Percentiles rank a stretch among this genome's conserved stretches.
Evolutionary conservation across 257 asterid genomes (phyloP).

Genomic region (Gynochthodes officinalis): DNA sequence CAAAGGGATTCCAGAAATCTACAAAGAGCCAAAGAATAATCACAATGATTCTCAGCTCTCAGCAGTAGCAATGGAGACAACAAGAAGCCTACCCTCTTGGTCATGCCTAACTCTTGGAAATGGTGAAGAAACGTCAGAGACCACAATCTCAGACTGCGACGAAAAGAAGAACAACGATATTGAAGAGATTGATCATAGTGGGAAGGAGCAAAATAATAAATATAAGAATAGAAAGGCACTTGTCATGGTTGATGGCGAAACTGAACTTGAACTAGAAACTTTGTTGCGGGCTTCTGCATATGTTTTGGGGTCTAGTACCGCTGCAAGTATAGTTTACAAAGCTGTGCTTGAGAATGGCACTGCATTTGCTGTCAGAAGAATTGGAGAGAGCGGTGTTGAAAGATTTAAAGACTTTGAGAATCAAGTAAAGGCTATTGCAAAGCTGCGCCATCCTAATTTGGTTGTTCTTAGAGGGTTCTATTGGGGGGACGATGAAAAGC

Average conservation of each 20-base stretch:
- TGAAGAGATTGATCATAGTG: slow-evolving; percentile 14
- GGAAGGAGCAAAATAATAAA: slow-evolving; percentile 9
- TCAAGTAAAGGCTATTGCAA: slow-evolving; percentile 64
- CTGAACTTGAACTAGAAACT: slow-evolving; percentile 59
- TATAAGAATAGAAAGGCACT: slow-evolving; percentile 38
- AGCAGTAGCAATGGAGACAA: slow-evolving; percentile 27
- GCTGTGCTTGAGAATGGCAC: slow-evolving; percentile 81
- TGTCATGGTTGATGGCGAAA: slow-evolving; percentile 82
- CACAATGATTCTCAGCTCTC: slow-evolving; percentile 35
- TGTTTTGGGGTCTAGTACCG: slow-evolving; percentile 70
- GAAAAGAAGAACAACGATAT: slow-evolving; percentile 21
- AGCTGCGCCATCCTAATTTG: slow-evolving; percentile 64
- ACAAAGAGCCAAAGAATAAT: slow-evolving; percentile 24
- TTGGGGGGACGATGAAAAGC: slow-evolving; percentile 93
- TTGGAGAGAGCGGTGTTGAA: slow-evolving; percentile 61
- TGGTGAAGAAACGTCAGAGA: slow-evolving; percentile 56
- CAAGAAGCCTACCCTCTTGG: slow-evolving; percentile 38
- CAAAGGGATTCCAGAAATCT: slow-evolving; percentile 22
- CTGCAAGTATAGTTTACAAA: slow-evolving; percentile 63
- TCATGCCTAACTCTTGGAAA: slow-evolving; percentile 49
- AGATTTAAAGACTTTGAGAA: slow-evolving; percentile 61
- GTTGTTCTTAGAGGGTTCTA: slow-evolving; percentile 75
- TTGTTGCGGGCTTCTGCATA: slow-evolving; percentile 84
- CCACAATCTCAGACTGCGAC: slow-evolving; percentile 54
- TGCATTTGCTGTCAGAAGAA: slow-evolving; percentile 79